A percentile compares a stretch with the other conserved stretches of the same genome.
Conservation (phyloP, 305 asterid species). For the Fraxinus sp. region DNA sequence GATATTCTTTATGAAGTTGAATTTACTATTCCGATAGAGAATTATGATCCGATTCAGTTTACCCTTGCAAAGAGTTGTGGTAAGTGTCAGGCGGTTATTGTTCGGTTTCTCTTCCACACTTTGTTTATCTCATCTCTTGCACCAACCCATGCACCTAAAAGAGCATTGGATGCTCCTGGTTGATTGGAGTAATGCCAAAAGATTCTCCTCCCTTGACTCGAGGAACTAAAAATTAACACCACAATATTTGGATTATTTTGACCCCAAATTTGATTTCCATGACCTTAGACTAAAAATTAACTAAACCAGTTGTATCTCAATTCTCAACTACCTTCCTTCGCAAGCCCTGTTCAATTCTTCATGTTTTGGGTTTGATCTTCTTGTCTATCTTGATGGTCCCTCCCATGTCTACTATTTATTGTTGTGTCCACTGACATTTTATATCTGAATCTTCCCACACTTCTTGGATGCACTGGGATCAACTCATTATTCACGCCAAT, state of each 20-base stretch:
- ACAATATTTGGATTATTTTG: not conserved
- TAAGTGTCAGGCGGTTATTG: constrained; percentile 36
- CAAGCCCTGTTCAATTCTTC: not conserved
- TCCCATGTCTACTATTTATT: not conserved
- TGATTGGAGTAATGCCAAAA: not conserved
- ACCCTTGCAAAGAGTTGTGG: constrained; percentile 78
- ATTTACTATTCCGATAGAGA: constrained; percentile 74
- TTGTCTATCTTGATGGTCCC: not conserved
- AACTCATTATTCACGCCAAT: not conserved
- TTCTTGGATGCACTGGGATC: not conserved
- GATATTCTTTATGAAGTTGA: constrained; percentile 72
- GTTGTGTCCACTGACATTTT: not conserved
- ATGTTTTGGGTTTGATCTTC: not conserved
- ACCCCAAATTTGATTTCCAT: too few species aligned
- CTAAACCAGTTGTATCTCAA: not conserved
- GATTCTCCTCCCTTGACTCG: not conserved
- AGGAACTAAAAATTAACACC: not conserved
- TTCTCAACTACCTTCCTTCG: not conserved
- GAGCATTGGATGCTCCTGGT: not conserved
- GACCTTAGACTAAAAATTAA: not conserved
- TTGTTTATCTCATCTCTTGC: not conserved
- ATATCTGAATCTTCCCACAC: not conserved
- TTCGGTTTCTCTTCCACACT: constrained; percentile 2
- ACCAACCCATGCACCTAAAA: not conserved
- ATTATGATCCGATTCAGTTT: constrained; percentile 72